A percentile compares a stretch with the other conserved stretches of the same genome.
Conservation (phyloP, 371 early-diverging fungal species). For the Fennellomyces sp. region DNA sequence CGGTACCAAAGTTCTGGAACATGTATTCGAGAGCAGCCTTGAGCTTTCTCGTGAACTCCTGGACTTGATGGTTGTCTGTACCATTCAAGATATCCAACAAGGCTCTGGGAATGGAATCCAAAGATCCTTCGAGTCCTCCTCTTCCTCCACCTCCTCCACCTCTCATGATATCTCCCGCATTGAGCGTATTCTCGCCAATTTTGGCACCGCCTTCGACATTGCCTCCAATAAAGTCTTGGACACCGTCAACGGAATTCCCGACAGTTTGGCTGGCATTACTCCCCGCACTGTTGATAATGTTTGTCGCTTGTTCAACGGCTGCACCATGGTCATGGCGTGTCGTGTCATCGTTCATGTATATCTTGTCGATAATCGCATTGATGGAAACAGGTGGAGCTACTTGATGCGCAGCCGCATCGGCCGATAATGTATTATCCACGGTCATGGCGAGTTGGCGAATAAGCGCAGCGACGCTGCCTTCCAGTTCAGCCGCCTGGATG, state of each 20-base stretch:
- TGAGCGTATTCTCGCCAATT: too few relatives aligned
- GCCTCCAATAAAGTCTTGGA: background rate
- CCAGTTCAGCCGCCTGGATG: background rate
- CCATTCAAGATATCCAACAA: background rate
- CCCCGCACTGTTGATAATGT: background rate
- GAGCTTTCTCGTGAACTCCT: too few relatives aligned
- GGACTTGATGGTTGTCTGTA: background rate
- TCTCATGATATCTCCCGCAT: background rate
- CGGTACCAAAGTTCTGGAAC: background rate
- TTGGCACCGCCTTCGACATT: background rate
- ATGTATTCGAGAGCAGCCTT: background rate
- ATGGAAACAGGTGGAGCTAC: background rate
- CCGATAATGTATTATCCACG: background rate
- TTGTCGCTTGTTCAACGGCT: background rate
- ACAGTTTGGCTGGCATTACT: background rate
- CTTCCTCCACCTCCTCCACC: background rate
- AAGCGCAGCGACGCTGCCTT: background rate
- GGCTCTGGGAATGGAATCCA: background rate
- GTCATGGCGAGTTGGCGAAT: background rate
- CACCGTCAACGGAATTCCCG: background rate
- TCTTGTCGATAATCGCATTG: background rate
- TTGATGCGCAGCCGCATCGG: background rate
- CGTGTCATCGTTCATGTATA: background rate
- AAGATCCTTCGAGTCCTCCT: background rate
- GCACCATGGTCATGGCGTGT: background rate